phyloP scores from a whole-genome alignment of 805 yeast genomes.

The Monosporozyma aerobia region DNA sequence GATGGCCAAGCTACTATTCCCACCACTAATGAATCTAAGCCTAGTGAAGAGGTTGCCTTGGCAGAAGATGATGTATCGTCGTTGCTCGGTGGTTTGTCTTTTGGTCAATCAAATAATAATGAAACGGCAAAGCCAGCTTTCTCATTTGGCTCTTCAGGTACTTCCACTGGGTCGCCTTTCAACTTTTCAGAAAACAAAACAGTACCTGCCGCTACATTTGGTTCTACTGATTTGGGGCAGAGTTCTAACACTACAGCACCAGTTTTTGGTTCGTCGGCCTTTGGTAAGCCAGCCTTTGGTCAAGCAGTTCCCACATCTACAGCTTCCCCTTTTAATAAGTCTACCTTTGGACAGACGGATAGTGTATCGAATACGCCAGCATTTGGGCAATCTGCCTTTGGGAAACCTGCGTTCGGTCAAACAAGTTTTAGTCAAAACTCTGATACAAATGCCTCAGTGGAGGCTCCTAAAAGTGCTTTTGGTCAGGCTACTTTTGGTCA shows the following conservation, averaged over 20 bases:
- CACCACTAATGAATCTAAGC: not conserved
- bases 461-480: constrained; percentile 15
- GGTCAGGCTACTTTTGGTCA: constrained; percentile 18
- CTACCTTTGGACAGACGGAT: constrained; percentile 23
- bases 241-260: constrained; percentile 1
- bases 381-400: constrained; percentile 19
- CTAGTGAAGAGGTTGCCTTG: not conserved
- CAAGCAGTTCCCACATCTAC: constrained; percentile 1
- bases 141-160: not conserved
- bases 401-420: constrained; percentile 17
- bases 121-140: not conserved
- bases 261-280: constrained; percentile 5
- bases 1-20: not conserved
- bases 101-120: constrained; percentile 1
- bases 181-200: not conserved
- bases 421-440: constrained; percentile 12
- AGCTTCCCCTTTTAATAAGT: constrained; percentile 4
- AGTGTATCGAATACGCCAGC: constrained; percentile 19
- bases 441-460: constrained; percentile 24
- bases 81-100: not conserved
- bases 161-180: not conserved
- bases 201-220: constrained; percentile 17
- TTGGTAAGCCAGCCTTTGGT: constrained; percentile 11
- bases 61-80: not conserved
- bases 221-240: constrained; percentile 12